A percentile compares a stretch with the other conserved stretches of the same genome.
Evolutionary conservation across 352 stramenopile genomes (phyloP).

Genomic region (Globisporangium irregulare): DNA sequence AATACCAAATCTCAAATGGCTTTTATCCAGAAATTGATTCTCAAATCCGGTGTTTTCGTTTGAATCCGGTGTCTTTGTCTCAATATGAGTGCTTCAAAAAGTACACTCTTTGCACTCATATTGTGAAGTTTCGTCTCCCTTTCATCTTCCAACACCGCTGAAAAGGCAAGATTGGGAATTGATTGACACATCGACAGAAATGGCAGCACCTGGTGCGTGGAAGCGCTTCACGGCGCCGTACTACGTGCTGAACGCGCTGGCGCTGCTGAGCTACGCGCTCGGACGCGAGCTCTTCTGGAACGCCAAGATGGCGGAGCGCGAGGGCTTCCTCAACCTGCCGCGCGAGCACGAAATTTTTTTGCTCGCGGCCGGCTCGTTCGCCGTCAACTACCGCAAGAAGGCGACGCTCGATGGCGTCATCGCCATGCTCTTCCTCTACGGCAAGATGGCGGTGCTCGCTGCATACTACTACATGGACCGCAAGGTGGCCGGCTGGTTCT

Average conservation of each 20-base stretch:
- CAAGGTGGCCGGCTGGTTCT: slow-evolving; percentile 59
- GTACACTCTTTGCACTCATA: too few relatives aligned
- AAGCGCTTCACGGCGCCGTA: slow-evolving; percentile 65
- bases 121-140: too few relatives aligned
- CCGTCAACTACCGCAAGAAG: slow-evolving; percentile 79
- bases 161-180: too few relatives aligned
- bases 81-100: too few relatives aligned
- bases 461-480: slow-evolving; percentile 69
- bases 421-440: slow-evolving; percentile 67
- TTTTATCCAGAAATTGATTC: too few relatives aligned
- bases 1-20: too few relatives aligned
- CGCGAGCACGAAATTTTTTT: slow-evolving; percentile 71
- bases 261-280: slow-evolving; percentile 52
- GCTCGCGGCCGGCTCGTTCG: slow-evolving; percentile 46
- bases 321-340: slow-evolving; percentile 65
- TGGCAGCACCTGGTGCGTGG: slow-evolving; percentile 19
- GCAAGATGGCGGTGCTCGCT: slow-evolving; percentile 56
- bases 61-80: too few relatives aligned
- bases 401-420: slow-evolving; percentile 62
- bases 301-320: slow-evolving; percentile 37
- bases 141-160: too few relatives aligned
- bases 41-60: too few relatives aligned
- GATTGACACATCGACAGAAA: too few relatives aligned
- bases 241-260: slow-evolving; percentile 59
- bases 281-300: slow-evolving; percentile 43